These are phyloP conservation scores for Castanospermum australe DNA, from an alignment of 306 rosid genomes.

Conservation along the genomic window DNA sequence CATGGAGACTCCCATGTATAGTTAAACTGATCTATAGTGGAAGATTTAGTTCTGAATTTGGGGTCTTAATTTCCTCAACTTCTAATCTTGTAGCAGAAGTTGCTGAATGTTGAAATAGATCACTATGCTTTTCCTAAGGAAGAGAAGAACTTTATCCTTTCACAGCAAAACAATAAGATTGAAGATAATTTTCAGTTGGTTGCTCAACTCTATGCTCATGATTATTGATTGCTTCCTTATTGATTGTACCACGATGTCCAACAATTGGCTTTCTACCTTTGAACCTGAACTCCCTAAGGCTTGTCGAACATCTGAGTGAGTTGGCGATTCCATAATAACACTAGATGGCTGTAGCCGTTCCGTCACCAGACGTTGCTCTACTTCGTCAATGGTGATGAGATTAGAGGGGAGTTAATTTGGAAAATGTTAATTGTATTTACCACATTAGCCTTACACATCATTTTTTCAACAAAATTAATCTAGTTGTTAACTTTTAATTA, in stretches of 20 bases:
- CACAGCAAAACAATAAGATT: background rate
- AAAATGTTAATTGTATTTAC: no score
- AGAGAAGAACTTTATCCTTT: background rate
- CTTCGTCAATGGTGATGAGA: no score
- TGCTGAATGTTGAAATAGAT: constrained; percentile 16
- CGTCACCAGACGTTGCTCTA: no score
- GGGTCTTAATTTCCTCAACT: background rate
- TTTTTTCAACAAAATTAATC: no score
- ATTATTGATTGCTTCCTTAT: no score
- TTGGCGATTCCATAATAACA: no score
- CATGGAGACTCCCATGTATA: background rate
- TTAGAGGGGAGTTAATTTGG: no score
- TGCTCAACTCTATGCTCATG: background rate
- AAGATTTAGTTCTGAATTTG: constrained; percentile 6
- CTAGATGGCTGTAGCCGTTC: no score
- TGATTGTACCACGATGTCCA: no score
- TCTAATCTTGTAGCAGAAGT: background rate
- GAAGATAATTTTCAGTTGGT: background rate
- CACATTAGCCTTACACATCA: no score
- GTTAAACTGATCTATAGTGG: constrained; percentile 2
- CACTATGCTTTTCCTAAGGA: constrained; percentile 21
- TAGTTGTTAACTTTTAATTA: no score
- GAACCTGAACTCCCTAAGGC: background rate
- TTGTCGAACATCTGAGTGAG: background rate
- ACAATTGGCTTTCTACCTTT: no score